Percentiles rank a stretch among this genome's conserved stretches.
These are phyloP conservation scores for Macrophomina tecta DNA, from an alignment of 2,329 filamentous ascomycete species.

Conservation along the genomic window DNA sequence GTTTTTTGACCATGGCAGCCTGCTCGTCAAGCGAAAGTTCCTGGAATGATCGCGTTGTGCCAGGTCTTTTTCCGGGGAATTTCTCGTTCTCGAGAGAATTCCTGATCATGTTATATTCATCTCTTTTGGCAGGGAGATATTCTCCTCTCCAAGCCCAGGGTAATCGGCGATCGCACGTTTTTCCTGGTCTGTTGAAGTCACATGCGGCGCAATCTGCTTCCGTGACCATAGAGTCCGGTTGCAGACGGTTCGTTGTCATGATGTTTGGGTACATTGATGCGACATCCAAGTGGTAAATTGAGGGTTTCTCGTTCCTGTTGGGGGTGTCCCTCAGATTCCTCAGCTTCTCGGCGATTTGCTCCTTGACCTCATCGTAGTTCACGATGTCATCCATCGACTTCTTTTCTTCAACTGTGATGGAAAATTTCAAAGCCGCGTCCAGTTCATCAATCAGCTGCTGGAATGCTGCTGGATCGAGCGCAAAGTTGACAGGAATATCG, in stretches of 20 bases:
- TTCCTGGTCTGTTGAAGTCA: slow-evolving; percentile 96
- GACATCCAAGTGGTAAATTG: slow-evolving; percentile 98
- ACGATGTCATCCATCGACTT: slow-evolving; percentile 58
- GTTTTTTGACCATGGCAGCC: slow-evolving; percentile 78
- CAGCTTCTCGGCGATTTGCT: slow-evolving; percentile 76
- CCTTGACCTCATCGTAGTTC: slow-evolving; percentile 69
- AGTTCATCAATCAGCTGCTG: slow-evolving; percentile 87
- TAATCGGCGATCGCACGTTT: slow-evolving; percentile 92
- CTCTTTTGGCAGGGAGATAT: slow-evolving; percentile 91
- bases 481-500: slow-evolving; percentile 94
- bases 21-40: slow-evolving; percentile 85
- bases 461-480: slow-evolving; percentile 84
- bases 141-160: slow-evolving; percentile 99
- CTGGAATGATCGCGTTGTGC: slow-evolving; percentile 75
- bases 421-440: slow-evolving; percentile 88
- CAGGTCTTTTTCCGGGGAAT: slow-evolving; percentile 80
- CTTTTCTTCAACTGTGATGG: slow-evolving; percentile 61
- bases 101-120: slow-evolving; percentile 99
- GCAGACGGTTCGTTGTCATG: slow-evolving; percentile 98
- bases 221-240: slow-evolving; percentile 98
- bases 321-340: slow-evolving; percentile 78
- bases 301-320: slow-evolving; percentile 80
- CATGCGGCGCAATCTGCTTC: slow-evolving; percentile 96
- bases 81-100: slow-evolving; percentile 89
- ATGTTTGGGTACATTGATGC: slow-evolving; percentile 99